Evolutionary conservation across 768 basidiomycete genomes (phyloP).

Genomic region (Boletus pseudo-olivaceus): DNA sequence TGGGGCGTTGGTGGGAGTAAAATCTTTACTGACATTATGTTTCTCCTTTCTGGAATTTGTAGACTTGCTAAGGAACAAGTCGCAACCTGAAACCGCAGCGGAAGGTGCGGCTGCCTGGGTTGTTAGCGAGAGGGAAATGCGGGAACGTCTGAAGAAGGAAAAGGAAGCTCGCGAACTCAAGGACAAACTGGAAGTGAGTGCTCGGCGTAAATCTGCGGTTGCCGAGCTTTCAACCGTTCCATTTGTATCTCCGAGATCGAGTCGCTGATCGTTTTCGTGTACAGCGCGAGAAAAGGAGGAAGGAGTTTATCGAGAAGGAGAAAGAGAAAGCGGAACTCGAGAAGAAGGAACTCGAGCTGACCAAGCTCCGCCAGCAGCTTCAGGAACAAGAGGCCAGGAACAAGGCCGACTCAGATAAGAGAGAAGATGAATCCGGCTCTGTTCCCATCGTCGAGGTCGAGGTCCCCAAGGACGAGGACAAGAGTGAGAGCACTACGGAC

Average conservation of each 20-base stretch:
- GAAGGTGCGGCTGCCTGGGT: constrained; percentile 70
- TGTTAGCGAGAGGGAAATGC: constrained; percentile 66
- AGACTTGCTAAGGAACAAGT: constrained; percentile 85
- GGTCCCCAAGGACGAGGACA: constrained; percentile 26
- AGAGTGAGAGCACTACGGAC: constrained; percentile 33
- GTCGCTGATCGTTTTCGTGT: constrained; percentile 10
- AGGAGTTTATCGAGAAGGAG: constrained; percentile 45
- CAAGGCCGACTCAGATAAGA: constrained; percentile 44
- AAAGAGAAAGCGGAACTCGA: constrained; percentile 60
- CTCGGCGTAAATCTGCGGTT: constrained; percentile 15
- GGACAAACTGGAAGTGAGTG: constrained; percentile 62
- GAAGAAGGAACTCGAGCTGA: constrained; percentile 59
- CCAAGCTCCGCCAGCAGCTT: constrained; percentile 48
- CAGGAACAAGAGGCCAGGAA: constrained; percentile 53
- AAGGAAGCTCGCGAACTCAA: constrained; percentile 67
- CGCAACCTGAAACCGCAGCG: constrained; percentile 73
- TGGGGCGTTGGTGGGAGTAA: constrained; percentile 21
- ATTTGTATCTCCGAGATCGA: neutral
- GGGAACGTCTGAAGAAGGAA: constrained; percentile 69
- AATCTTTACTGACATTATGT: constrained; percentile 25
- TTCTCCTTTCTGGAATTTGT: constrained; percentile 2
- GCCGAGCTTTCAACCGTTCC: constrained; percentile 18
- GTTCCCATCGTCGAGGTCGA: constrained; percentile 2
- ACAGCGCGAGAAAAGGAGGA: constrained; percentile 44
- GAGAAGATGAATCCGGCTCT: constrained; percentile 33